phyloP scores from a whole-genome alignment of 441 rosid species.

The Adansonia rubrostipa region DNA sequence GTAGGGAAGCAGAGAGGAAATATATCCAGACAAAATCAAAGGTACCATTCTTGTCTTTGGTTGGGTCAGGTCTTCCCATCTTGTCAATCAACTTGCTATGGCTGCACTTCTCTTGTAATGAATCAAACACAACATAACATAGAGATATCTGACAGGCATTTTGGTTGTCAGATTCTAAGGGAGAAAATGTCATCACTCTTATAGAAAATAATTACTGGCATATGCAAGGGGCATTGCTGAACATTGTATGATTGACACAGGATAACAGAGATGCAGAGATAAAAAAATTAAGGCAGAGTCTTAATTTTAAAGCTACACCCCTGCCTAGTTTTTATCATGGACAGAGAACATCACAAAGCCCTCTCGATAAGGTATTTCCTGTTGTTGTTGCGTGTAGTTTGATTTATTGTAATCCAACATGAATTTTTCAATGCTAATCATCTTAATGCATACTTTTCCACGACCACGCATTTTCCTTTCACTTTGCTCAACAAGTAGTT shows the following conservation, averaged over 20 bases:
- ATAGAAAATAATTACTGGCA: background rate
- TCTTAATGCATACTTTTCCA: constrained; percentile 4
- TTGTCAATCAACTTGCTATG: constrained; percentile 2
- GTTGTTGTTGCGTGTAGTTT: background rate
- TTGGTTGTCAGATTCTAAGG: background rate
- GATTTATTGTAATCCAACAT: background rate
- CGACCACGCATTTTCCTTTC: background rate
- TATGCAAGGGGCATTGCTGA: constrained; percentile 12
- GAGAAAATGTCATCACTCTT: background rate
- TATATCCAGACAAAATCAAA: constrained; percentile 53
- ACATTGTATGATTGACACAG: constrained; percentile 39
- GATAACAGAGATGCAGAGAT: constrained; percentile 56
- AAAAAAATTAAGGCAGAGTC: constrained; percentile 48
- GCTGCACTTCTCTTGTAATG: constrained; percentile 7
- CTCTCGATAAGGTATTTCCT: constrained; percentile 51
- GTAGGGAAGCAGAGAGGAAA: constrained; percentile 48
- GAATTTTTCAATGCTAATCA: constrained; percentile 7
- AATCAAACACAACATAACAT: constrained; percentile 13
- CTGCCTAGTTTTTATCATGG: constrained; percentile 50
- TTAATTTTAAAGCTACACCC: constrained; percentile 55
- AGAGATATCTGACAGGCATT: background rate
- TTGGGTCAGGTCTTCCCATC: background rate
- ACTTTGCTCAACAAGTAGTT: background rate
- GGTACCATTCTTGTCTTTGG: constrained; percentile 43
- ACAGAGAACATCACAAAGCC: constrained; percentile 43